Evolutionary conservation across 495 filamentous ascomycete species (phyloP).

Genomic region (Neurospora intermedia): DNA sequence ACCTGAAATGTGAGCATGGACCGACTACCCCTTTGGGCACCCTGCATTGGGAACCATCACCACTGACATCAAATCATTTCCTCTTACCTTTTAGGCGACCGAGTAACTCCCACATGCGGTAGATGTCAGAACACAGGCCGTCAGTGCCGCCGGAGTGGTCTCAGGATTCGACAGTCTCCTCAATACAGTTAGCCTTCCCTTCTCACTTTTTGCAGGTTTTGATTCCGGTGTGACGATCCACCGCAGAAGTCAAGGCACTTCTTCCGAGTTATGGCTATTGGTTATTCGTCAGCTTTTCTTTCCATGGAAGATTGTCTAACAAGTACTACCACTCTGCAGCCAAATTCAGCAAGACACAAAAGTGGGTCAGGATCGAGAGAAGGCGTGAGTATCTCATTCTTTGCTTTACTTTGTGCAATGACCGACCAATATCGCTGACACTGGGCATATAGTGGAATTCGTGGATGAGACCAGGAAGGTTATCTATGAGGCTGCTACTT

Average conservation of each 20-base stretch:
- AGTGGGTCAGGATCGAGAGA: slow-evolving; percentile 22
- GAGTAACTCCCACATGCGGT: slow-evolving; percentile 31
- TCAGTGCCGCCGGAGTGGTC: slow-evolving; percentile 14
- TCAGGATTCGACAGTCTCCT: slow-evolving; percentile 18
- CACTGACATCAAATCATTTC: background rate
- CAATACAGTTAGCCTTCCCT: background rate
- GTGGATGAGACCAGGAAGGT: slow-evolving; percentile 17
- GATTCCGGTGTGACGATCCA: background rate
- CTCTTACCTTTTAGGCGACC: slow-evolving; percentile 26
- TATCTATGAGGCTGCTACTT: slow-evolving; percentile 11
- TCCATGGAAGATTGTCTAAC: background rate
- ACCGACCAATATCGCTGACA: background rate
- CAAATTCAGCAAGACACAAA: slow-evolving; percentile 17
- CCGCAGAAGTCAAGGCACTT: background rate
- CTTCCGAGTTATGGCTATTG: background rate
- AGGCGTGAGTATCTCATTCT: slow-evolving; percentile 12
- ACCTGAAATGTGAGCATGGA: slow-evolving; percentile 31
- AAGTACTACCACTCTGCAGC: slow-evolving; percentile 3
- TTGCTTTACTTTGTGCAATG: background rate
- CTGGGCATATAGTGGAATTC: slow-evolving; percentile 10
- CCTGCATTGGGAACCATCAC: background rate
- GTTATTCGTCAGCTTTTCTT: background rate
- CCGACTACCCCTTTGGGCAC: slow-evolving; percentile 1
- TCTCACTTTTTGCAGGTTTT: background rate
- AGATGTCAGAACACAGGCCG: slow-evolving; percentile 20